Base-by-base conservation (phyloP, 2,329 filamentous ascomycete genomes). In the Trichoderma sp. region DNA sequence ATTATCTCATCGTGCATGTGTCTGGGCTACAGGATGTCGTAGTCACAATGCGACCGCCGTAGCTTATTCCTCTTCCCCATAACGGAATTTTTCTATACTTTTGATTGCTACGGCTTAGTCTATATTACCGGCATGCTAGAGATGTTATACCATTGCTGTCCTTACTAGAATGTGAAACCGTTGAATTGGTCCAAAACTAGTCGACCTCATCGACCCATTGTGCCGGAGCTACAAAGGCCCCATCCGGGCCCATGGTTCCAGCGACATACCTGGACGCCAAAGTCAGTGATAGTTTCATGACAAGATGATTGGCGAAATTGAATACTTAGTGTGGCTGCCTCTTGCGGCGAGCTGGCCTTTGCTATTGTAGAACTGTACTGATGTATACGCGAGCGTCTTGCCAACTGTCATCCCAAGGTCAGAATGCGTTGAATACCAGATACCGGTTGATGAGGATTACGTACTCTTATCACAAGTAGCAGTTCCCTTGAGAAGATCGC, bases 261-360 rank as follows among this genome's bases (percentile, higher is more conserved):
- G 76, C 74, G 1, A 86, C 80, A 65, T 82, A 85, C 74, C 84
- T 85, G 29, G 7, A 24, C 10, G 19, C 21, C n/a, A 33, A 16
- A 13, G 35, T 70, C 16, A 60, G 63, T 33, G 7, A 29, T 8
- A 2, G 13, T 3, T 24, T 7, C 0, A 49, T 35, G 21, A 29
- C 6, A 21, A 1, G 3, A 14, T 8, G 1, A 14, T 7, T 37
- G 6, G 52, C 24, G 6, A 3, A 72, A 83, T 14, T 35, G 40
- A 76, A 49, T 74, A 89, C 88, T 91, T 91, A 16, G 88, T 91
- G 74, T 91, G 88, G 72, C 88, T 90, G 55, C 88, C 88, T 58
- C 88, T 80, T 0, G 88, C 88, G 13, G 87, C 85, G 4, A 90
- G 75, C 55, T 90, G 83, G 6, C 87, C 88, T 70, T 88, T 85